phyloP scores from a whole-genome alignment of 1,139 yeast species.

The Nakaseomyces nivariensis region DNA sequence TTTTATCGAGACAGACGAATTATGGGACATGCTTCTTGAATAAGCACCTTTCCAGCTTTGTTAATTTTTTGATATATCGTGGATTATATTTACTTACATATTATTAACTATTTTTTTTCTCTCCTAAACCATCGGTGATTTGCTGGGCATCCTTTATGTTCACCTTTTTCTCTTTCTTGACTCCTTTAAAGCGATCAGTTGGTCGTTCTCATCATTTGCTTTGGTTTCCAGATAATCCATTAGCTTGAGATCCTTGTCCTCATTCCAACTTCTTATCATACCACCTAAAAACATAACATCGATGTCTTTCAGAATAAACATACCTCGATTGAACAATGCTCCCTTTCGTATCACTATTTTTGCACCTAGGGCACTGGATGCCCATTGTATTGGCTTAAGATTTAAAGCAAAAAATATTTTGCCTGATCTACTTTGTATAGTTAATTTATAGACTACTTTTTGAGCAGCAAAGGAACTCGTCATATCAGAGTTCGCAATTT shows the following conservation, averaged over 20 bases:
- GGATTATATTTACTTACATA: not conserved
- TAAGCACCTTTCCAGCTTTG: constrained; percentile 4
- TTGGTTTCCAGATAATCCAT: constrained; percentile 22
- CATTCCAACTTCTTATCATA: constrained; percentile 26
- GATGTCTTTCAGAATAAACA: constrained; percentile 18
- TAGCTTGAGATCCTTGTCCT: constrained; percentile 22
- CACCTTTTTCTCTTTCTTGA: constrained; percentile 13
- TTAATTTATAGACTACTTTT: constrained; percentile 28
- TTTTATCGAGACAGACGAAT: constrained; percentile 58
- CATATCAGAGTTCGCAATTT: constrained; percentile 12
- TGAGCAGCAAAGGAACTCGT: constrained; percentile 7
- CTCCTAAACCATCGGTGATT: not conserved
- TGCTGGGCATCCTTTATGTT: not conserved
- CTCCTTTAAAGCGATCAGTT: not conserved
- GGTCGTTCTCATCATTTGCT: constrained; percentile 12
- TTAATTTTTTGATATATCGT: not conserved
- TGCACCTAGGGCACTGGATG: constrained; percentile 22
- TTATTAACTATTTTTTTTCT: not conserved
- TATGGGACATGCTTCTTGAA: constrained; percentile 56
- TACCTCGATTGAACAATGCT: constrained; percentile 23
- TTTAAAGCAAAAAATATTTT: constrained; percentile 33
- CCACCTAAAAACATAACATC: constrained; percentile 23
- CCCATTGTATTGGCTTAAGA: constrained; percentile 20
- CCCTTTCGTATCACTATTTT: constrained; percentile 22
- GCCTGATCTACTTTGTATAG: constrained; percentile 33